Evolutionary conservation across 1,284 basidiomycete genomes (phyloP), one percentile per base, ranked within the genome.

Genomic region (Vanrija pseudolonga): DNA sequence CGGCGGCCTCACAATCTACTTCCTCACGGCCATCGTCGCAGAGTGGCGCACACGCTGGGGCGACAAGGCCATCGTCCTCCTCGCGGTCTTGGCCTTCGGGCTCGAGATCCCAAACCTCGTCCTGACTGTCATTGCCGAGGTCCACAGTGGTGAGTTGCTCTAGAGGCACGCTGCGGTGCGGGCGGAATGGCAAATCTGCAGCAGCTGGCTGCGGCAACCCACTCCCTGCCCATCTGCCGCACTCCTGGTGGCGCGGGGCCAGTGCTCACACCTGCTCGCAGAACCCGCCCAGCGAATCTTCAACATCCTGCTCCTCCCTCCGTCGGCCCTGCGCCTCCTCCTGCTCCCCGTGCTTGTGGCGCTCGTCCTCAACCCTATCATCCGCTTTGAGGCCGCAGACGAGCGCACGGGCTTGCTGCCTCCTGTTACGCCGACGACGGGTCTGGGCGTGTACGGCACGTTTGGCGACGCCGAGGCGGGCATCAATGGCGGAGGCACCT

Each of bases 91-190:
- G 14, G 72, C 57, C 5, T 56, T 70, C 9, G 61, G 63, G 0
- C 53, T 59, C n/a, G 71, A 74, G 46, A 60, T 70, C 7, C 64
- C 68, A 2, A 70, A 68, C 41, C 52, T 74, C 19, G 65, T 72
- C 2, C 53, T 69, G 14, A 48, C 66, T n/a, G 62, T 72, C 6
- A 48, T 66, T 20, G 53, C 55, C 18, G 64, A 67, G 51, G 43
- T 64, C 5, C 61, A 65, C 47, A 43, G 60, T 6, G 28, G 72
- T 74, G 41, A 65, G 71, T 70, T 15, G 18, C n/a, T n/a, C n/a
- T n/a, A n/a, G n/a, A n/a, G 14, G 3, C 26, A 26, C 4, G 40
- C 40, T 9, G 19, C 19, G 40, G 32, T 32, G 12, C 14, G 19
- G 39, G n/a, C 17, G 39, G 5, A 4, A n/a, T 32, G 32, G 32